Percentiles rank a stretch among this genome's conserved stretches.
phyloP scores from a whole-genome alignment of 495 filamentous ascomycete species.

The Penicillium paxilli region DNA sequence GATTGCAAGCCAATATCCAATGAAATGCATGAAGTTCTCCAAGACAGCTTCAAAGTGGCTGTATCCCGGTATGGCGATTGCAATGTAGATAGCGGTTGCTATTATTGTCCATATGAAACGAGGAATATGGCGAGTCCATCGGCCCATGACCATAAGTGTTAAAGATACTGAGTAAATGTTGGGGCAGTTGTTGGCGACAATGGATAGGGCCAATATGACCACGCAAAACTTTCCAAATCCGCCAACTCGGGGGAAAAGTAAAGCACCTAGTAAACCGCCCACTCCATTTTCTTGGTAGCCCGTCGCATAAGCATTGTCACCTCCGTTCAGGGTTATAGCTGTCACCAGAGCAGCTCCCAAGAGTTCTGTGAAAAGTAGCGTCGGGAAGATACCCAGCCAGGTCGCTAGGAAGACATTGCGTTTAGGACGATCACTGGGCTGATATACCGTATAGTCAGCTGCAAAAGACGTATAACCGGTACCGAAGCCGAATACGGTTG shows the following conservation, averaged over 20 bases:
- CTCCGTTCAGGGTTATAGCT: slow-evolving; percentile 42
- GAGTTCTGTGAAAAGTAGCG: slow-evolving; percentile 47
- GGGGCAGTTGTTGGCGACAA: slow-evolving; percentile 51
- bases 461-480: slow-evolving; percentile 21
- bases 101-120: slow-evolving; percentile 52
- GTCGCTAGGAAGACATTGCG: slow-evolving; percentile 19
- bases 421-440: slow-evolving; percentile 18
- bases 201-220: slow-evolving; percentile 51
- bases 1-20: slow-evolving; percentile 57
- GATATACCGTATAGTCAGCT: slow-evolving; percentile 22
- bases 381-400: slow-evolving; percentile 35
- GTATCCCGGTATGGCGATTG: slow-evolving; percentile 51
- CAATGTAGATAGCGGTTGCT: slow-evolving; percentile 50
- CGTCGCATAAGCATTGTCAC: slow-evolving; percentile 19
- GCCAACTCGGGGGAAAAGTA: slow-evolving; percentile 46
- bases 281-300: slow-evolving; percentile 48
- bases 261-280: slow-evolving; percentile 55
- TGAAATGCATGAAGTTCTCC: slow-evolving; percentile 54
- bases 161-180: slow-evolving; percentile 48
- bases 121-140: slow-evolving; percentile 47
- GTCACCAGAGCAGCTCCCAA: slow-evolving; percentile 56
- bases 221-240: slow-evolving; percentile 59
- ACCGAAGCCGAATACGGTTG: slow-evolving; percentile 21
- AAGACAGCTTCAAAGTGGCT: slow-evolving; percentile 50
- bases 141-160: slow-evolving; percentile 56